Evolutionary conservation across 2,329 filamentous ascomycete genomes (phyloP).

Genomic region (Lomentospora prolificans): DNA sequence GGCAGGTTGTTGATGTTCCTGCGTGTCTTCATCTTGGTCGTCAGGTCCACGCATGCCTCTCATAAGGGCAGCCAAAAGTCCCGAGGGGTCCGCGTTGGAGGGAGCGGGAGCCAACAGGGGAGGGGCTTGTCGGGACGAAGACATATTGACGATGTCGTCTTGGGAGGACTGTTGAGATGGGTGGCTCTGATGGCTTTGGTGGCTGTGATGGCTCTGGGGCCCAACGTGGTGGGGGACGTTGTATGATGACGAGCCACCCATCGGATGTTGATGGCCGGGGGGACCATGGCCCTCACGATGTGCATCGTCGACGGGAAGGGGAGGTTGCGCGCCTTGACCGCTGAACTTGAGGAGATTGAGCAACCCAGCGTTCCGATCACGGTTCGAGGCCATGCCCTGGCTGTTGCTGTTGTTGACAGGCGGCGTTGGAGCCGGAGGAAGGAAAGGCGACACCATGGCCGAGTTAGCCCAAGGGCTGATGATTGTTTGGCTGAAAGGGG

Average conservation of each 20-base stretch:
- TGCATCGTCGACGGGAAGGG: constrained; percentile 19
- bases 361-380: constrained; percentile 43
- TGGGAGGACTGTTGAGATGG: constrained; percentile 13
- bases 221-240: constrained; percentile 14
- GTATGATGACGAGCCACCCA: constrained; percentile 8
- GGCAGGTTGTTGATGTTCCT: constrained; percentile 16
- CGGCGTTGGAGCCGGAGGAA: constrained; percentile 42
- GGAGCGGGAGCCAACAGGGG: constrained; percentile 47
- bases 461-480: constrained; percentile 6
- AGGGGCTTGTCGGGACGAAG: constrained; percentile 21
- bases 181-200: constrained; percentile 9
- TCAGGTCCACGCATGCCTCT: constrained; percentile 44
- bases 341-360: constrained; percentile 55
- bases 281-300: constrained; percentile 17
- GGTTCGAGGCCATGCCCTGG: constrained; percentile 24
- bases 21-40: constrained; percentile 18
- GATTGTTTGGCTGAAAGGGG: neutral
- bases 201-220: constrained; percentile 14
- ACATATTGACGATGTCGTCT: constrained; percentile 17
- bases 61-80: constrained; percentile 51
- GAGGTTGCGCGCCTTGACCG: constrained; percentile 17
- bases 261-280: constrained; percentile 16
- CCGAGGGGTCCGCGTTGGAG: constrained; percentile 43
- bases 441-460: constrained; percentile 18
- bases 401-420: constrained; percentile 26